Evolutionary conservation across 83 land plant species (phyloP).

Genomic region (Isoetes engelmannii): DNA sequence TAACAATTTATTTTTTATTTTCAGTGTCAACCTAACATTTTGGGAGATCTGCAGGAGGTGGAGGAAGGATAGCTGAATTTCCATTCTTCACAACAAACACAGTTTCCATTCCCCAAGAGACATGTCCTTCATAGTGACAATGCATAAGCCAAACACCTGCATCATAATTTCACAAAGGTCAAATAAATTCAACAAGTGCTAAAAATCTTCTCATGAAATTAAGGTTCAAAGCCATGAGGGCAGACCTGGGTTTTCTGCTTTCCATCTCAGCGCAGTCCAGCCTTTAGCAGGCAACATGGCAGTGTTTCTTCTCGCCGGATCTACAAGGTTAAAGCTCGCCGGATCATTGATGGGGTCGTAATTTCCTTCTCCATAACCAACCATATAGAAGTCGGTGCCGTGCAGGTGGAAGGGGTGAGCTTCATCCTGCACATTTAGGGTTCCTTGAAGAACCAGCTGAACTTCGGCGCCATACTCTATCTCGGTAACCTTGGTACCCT

Average conservation of each 20-base stretch:
- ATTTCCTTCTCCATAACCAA: not conserved
- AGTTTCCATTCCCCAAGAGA: too few species aligned
- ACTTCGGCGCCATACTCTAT: not conserved
- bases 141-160: too few species aligned
- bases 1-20: too few species aligned
- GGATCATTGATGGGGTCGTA: not conserved
- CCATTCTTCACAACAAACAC: too few species aligned
- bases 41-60: too few species aligned
- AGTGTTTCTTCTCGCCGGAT: not conserved
- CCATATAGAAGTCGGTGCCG: not conserved
- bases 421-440: not conserved
- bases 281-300: not conserved
- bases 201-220: too few species aligned
- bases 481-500: not conserved
- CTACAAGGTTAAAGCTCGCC: not conserved
- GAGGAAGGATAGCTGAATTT: too few species aligned
- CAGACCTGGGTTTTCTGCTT: slow-evolving; percentile 1
- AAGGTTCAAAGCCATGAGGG: too few species aligned
- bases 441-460: not conserved
- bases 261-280: not conserved
- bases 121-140: too few species aligned
- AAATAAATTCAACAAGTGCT: too few species aligned
- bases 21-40: too few species aligned
- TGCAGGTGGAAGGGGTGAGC: not conserved
- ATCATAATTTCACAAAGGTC: too few species aligned